A percentile compares a stretch with the other conserved stretches of the same genome.
phyloP scores from a whole-genome alignment of 257 asterid species.

The Solanum sitiens region DNA sequence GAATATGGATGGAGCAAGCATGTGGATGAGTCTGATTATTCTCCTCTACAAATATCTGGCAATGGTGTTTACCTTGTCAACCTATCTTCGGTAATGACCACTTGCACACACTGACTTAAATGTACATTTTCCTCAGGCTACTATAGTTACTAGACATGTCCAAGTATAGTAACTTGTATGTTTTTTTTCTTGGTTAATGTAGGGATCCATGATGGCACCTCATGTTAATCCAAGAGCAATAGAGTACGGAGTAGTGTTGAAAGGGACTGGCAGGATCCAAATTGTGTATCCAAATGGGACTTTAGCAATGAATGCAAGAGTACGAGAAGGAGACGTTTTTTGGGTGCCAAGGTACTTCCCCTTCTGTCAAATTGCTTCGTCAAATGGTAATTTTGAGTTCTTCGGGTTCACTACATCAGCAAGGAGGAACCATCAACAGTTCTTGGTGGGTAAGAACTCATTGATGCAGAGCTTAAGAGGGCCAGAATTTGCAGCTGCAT shows the following conservation, averaged over 20 bases:
- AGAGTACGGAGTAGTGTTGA: slow-evolving; percentile 60
- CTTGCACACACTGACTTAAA: background rate
- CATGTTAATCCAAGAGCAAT: slow-evolving; percentile 70
- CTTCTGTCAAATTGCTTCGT: slow-evolving; percentile 81
- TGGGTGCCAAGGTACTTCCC: slow-evolving; percentile 74
- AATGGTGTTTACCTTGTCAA: slow-evolving; percentile 32
- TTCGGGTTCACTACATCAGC: slow-evolving; percentile 84
- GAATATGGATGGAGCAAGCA: slow-evolving; percentile 72
- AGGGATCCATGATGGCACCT: slow-evolving; percentile 99
- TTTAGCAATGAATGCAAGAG: slow-evolving; percentile 65
- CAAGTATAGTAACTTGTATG: background rate
- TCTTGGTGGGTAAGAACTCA: slow-evolving; percentile 57
- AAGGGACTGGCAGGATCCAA: slow-evolving; percentile 51
- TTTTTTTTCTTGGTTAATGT: background rate
- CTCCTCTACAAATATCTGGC: slow-evolving; percentile 39
- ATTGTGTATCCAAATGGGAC: slow-evolving; percentile 66
- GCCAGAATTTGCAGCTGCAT: slow-evolving; percentile 59
- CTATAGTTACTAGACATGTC: too few relatives aligned
- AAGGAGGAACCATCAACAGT: slow-evolving; percentile 58
- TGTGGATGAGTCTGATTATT: slow-evolving; percentile 43
- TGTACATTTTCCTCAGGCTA: background rate
- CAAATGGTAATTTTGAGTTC: slow-evolving; percentile 66
- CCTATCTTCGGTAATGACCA: slow-evolving; percentile 41
- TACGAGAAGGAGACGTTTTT: slow-evolving; percentile 61
- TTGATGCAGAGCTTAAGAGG: slow-evolving; percentile 41